phyloP scores from a whole-genome alignment of 2,329 filamentous ascomycete genomes.

The Lachnellula occidentalis region DNA sequence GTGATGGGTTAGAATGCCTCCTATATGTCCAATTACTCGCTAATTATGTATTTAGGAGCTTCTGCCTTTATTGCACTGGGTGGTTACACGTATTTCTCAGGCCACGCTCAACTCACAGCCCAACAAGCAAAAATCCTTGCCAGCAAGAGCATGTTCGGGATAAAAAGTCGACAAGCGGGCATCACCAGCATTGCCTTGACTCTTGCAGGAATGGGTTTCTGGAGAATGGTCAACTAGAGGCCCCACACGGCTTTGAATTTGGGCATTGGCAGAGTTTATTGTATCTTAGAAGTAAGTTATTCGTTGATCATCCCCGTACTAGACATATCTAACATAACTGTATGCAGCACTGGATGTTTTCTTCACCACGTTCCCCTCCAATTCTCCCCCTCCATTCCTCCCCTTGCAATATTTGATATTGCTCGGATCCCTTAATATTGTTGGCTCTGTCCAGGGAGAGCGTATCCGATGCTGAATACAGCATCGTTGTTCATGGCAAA shows the following conservation, averaged over 20 bases:
- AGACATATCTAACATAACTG: slow-evolving; percentile 4
- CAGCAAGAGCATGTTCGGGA: slow-evolving; percentile 66
- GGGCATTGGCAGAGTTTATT: background rate
- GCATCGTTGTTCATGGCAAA: slow-evolving; percentile 19
- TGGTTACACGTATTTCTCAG: slow-evolving; percentile 71
- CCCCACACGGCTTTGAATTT: too few relatives aligned
- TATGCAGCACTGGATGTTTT: slow-evolving; percentile 2
- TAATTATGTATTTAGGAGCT: slow-evolving; percentile 48
- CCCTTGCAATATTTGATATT: slow-evolving; percentile 14
- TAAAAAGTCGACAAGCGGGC: slow-evolving; percentile 62
- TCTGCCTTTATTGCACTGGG: slow-evolving; percentile 70
- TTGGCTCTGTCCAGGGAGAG: slow-evolving; percentile 18
- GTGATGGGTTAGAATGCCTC: slow-evolving; percentile 23
- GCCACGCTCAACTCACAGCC: slow-evolving; percentile 63
- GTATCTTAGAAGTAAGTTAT: background rate
- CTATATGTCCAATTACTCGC: background rate
- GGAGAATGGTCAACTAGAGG: slow-evolving; percentile 35
- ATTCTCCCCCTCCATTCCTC: slow-evolving; percentile 20
- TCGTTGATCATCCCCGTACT: too few relatives aligned
- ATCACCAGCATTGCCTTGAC: slow-evolving; percentile 63
- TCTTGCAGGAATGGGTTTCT: slow-evolving; percentile 65
- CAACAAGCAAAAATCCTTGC: slow-evolving; percentile 61
- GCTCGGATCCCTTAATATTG: slow-evolving; percentile 12
- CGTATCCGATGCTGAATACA: slow-evolving; percentile 27
- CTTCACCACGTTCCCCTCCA: slow-evolving; percentile 17